Percentiles rank a stretch among this genome's conserved stretches.
These are phyloP conservation scores for Massariosphaeria phaeospora DNA, from an alignment of 495 filamentous ascomycete species.

Conservation along the genomic window DNA sequence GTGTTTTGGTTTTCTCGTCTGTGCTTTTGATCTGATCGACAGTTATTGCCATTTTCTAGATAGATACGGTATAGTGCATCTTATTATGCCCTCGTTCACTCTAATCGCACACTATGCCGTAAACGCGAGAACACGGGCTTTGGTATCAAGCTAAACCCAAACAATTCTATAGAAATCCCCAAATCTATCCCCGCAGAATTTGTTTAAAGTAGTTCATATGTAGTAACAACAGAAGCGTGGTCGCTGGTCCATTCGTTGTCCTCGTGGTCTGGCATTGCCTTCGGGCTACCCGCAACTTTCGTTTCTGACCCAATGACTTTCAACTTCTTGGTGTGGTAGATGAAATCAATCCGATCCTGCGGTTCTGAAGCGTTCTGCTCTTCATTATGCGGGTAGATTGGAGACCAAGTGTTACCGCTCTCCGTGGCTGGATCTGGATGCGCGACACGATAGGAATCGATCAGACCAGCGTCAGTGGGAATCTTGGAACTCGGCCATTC, in stretches of 20 bases:
- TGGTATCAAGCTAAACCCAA: too few species aligned
- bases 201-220: too few species aligned
- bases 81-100: too few species aligned
- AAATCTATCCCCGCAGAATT: too few species aligned
- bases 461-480: not conserved
- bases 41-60: too few species aligned
- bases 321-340: not conserved
- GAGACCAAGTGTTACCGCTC: not conserved
- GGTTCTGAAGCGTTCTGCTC: not conserved
- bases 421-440: not conserved
- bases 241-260: not conserved
- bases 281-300: not conserved
- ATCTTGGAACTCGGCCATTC: not conserved
- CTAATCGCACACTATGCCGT: too few species aligned
- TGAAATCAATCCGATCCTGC: not conserved
- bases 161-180: too few species aligned
- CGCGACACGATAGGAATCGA: not conserved
- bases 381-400: not conserved
- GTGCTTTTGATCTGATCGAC: too few species aligned
- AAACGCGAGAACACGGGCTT: too few species aligned
- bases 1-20: too few species aligned
- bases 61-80: too few species aligned
- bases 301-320: not conserved
- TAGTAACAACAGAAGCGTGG: not conserved
- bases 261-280: not conserved